phyloP scores from a whole-genome alignment of 768 basidiomycete species.

The Panellus pusillus region DNA sequence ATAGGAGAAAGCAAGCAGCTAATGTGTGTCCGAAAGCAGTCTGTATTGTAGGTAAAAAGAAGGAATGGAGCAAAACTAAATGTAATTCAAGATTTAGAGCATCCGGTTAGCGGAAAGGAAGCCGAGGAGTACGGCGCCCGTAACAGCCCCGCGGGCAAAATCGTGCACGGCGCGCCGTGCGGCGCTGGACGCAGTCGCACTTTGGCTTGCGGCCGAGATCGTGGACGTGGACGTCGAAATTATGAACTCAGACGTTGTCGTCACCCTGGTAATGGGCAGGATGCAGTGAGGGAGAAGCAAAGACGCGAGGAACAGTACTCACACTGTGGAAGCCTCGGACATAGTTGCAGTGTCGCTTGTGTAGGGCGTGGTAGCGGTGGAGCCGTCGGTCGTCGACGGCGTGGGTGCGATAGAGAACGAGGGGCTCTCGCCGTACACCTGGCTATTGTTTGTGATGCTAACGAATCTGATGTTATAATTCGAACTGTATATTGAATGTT shows the following conservation, averaged over 20 bases:
- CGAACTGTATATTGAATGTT: neutral
- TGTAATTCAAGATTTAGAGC: neutral
- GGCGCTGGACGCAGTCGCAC: constrained; percentile 1
- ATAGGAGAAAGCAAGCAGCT: too few species aligned
- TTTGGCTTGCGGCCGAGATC: neutral
- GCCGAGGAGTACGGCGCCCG: neutral
- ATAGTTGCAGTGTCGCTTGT: neutral
- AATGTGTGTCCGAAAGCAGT: too few species aligned
- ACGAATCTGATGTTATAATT: constrained; percentile 19
- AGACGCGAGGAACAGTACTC: too few species aligned
- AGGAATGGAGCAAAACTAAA: too few species aligned
- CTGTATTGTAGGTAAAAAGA: too few species aligned
- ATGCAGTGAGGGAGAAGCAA: too few species aligned
- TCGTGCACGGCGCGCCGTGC: neutral
- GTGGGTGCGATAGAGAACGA: constrained; percentile 11
- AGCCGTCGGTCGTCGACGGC: constrained; percentile 4
- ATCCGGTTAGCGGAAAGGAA: constrained; percentile 8
- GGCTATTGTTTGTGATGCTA: constrained; percentile 14
- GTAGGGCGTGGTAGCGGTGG: neutral
- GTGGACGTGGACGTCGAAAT: neutral
- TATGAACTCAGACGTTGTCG: too few species aligned
- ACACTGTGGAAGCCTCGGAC: too few species aligned
- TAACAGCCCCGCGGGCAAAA: neutral
- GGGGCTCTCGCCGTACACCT: constrained; percentile 7
- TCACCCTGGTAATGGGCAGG: too few species aligned